Conservation (phyloP, 768 basidiomycete species). For the Collybiopsis confluens region DNA sequence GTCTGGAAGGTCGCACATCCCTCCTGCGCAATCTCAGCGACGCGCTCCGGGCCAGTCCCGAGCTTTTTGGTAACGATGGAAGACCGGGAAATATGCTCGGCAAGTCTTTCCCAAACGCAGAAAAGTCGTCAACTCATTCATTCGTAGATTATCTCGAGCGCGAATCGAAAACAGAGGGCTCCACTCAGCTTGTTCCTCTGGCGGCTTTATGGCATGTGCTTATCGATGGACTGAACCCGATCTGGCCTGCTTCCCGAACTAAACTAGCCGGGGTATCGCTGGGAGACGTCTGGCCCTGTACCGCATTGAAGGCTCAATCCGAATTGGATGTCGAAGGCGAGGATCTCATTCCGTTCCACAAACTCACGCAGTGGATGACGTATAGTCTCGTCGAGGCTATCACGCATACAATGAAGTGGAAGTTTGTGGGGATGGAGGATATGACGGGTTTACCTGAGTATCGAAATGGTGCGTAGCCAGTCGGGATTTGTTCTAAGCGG, state of each 20-base stretch:
- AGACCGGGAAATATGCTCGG: constrained; percentile 83
- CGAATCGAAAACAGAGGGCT: constrained; percentile 40
- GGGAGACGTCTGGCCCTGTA: constrained; percentile 93
- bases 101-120: too few species aligned
- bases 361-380: constrained; percentile 91
- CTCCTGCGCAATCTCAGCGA: constrained; percentile 69
- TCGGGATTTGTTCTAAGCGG: too few species aligned
- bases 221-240: constrained; percentile 75
- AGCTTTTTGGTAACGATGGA: constrained; percentile 70
- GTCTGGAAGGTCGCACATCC: constrained; percentile 79
- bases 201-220: constrained; percentile 78
- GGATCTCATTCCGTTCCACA: constrained; percentile 90
- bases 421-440: constrained; percentile 74
- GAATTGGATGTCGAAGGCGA: constrained; percentile 49
- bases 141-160: constrained; percentile 66
- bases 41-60: constrained; percentile 61
- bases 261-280: constrained; percentile 65
- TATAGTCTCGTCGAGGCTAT: constrained; percentile 87
- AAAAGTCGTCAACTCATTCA: too few species aligned
- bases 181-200: constrained; percentile 55
- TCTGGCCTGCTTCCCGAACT: constrained; percentile 82
- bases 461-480: constrained; percentile 58
- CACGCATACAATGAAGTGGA: constrained; percentile 73
- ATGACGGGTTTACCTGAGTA: constrained; percentile 96
- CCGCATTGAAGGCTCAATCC: constrained; percentile 36